Evolutionary conservation across 768 basidiomycete genomes (phyloP).

Genomic region (Termitomyces sp.): DNA sequence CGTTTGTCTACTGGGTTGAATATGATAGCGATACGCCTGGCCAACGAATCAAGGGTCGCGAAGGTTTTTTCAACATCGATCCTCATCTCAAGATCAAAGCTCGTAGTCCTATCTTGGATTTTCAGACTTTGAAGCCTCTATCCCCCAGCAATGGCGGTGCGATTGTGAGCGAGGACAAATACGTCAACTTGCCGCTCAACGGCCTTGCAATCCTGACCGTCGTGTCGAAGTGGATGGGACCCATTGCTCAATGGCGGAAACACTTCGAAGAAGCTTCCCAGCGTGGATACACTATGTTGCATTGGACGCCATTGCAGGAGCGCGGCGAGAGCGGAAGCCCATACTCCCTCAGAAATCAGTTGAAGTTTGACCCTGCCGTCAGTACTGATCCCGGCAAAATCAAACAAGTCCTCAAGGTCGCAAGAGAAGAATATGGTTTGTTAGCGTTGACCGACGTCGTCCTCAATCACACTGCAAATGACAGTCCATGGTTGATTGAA

Average conservation of each 20-base stretch:
- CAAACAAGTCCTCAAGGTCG: conserved; percentile 62
- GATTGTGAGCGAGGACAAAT: conserved; percentile 41
- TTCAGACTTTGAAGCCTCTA: conserved; percentile 46
- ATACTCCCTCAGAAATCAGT: conserved; percentile 90
- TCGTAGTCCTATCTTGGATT: conserved; percentile 71
- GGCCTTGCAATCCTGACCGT: conserved; percentile 87
- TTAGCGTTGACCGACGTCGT: conserved; percentile 94
- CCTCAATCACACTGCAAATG: conserved; percentile 95
- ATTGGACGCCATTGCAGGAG: conserved; percentile 94
- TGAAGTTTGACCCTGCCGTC: conserved; percentile 75
- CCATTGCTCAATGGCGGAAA: conserved; percentile 69
- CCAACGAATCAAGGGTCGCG: conserved; percentile 73
- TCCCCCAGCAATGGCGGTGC: conserved; percentile 53
- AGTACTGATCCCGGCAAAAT: conserved; percentile 58
- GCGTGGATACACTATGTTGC: conserved; percentile 97
- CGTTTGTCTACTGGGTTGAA: conserved; percentile 94
- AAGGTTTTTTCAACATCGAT: conserved; percentile 96
- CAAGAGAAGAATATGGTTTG: conserved; percentile 84
- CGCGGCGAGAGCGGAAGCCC: conserved; percentile 88
- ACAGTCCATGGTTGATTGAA: conserved; percentile 85
- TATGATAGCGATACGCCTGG: conserved; percentile 66
- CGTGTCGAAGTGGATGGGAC: conserved; percentile 99
- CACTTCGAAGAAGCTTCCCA: conserved; percentile 83
- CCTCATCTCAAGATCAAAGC: conserved; percentile 78
- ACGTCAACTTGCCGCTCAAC: conserved; percentile 77